Conservation (phyloP, 176 grass and related monocot species). For the Metroxylon sagu region DNA sequence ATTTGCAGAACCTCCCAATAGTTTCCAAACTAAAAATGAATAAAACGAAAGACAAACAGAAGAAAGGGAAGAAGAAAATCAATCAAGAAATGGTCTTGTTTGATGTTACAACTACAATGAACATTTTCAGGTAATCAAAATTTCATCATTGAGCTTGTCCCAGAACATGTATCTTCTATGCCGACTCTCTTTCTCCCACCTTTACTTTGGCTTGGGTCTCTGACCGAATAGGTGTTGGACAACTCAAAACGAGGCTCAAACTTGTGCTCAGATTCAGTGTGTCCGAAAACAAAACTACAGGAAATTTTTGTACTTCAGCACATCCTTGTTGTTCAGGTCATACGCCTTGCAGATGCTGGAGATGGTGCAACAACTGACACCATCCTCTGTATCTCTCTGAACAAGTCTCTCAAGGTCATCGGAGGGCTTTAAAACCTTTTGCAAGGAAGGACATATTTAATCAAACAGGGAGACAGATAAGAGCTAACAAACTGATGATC, state of each 20-base stretch:
- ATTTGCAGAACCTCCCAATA: no score
- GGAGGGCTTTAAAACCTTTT: conserved; percentile 54
- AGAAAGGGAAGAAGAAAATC: no score
- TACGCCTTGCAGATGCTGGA: conserved; percentile 54
- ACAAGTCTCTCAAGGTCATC: conserved; percentile 45
- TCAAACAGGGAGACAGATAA: background rate
- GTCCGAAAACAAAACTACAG: conserved; percentile 26
- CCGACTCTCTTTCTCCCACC: no score
- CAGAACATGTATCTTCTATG: no score
- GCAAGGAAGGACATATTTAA: conserved; percentile 5
- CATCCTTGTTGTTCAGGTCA: conserved; percentile 63
- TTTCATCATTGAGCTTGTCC: no score
- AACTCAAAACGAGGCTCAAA: background rate
- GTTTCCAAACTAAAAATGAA: no score
- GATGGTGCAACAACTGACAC: conserved; percentile 54
- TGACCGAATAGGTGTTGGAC: no score
- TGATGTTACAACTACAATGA: no score
- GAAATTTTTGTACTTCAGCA: conserved; percentile 64
- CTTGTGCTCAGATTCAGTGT: background rate
- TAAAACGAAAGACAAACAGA: no score
- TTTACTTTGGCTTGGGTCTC: no score
- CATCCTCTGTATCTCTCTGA: conserved; percentile 36
- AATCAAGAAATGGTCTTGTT: no score
- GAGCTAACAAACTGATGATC: background rate
- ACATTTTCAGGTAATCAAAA: no score